Evolutionary conservation across 208 protist species (phyloP).

Genomic region (Trypanosoma avium): DNA sequence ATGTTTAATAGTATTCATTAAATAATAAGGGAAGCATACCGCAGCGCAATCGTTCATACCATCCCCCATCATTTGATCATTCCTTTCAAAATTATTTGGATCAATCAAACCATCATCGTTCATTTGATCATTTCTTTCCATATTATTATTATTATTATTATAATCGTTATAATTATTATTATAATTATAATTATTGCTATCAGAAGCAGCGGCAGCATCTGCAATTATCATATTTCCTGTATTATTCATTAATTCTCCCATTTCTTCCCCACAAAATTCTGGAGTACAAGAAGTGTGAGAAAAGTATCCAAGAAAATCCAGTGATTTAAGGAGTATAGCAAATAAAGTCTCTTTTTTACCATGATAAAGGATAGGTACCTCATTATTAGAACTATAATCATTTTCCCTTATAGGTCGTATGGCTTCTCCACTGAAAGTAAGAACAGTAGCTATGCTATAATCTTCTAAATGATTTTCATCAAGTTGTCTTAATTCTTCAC

Average conservation of each 20-base stretch:
- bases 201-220: not conserved
- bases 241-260: slow-evolving; percentile 3
- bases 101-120: too few species aligned
- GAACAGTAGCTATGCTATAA: slow-evolving; percentile 54
- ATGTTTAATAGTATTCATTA: slow-evolving; percentile 31
- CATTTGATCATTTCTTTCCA: too few species aligned
- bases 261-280: slow-evolving; percentile 25
- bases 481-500: slow-evolving; percentile 30
- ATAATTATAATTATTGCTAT: not conserved
- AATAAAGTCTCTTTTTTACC: slow-evolving; percentile 72
- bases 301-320: slow-evolving; percentile 92
- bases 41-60: slow-evolving; percentile 17
- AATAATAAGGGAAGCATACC: slow-evolving; percentile 53
- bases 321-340: slow-evolving; percentile 79
- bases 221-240: too few species aligned
- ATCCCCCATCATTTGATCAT: too few species aligned
- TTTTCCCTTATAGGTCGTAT: slow-evolving; percentile 23
- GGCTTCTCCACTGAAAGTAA: slow-evolving; percentile 34
- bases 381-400: slow-evolving; percentile 1
- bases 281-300: slow-evolving; percentile 41
- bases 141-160: too few species aligned
- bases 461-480: slow-evolving; percentile 44
- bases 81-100: too few species aligned
- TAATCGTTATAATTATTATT: too few species aligned
- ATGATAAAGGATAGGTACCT: slow-evolving; percentile 42